Evolutionary conservation across 306 rosid species (phyloP), one percentile per base, ranked within the genome.

Genomic region (Purshia tridentata): DNA sequence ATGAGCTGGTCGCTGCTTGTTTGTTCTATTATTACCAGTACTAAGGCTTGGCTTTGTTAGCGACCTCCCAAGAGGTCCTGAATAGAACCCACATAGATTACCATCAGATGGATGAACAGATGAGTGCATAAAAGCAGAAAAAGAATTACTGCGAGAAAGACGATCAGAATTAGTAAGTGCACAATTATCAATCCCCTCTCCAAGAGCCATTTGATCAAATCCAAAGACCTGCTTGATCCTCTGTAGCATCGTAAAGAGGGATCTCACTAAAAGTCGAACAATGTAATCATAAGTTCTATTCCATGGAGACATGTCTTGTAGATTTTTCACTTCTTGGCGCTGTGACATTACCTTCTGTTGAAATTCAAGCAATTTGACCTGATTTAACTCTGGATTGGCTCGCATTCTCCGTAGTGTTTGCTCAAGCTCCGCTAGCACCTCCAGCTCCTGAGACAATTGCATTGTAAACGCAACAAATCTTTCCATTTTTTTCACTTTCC

Each of bases 401-500:
- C 78, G 79, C 88, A 79, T 83, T 78, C 96, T 79, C 77, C 77
- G 81, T 16, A 86, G 67, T 29, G 87, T 84, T 73, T 80, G 92
- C 77, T 91, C 95, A 23, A 75, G 77, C 65, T 86, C 97, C 0
- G 65, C 79, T 9, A 94, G 73, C 11, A 89, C 92, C 35, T 88
- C 96, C 45, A 84, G 67, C 76, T 89, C 96, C 42, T 81, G 86
- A 0, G 84, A 84, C 72, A 88, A 65, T 13, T 84, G 87, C 67
- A 84, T 46, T 74, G 95, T 81, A 18, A 79, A 75, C 6, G 78
- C 82, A 70, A 86, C 79, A 76, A 94, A 88, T 60, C 81, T 84
- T 66, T 91, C 91, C 97, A 94, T 89, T 79, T 94, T 94, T 88
- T 85, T 89, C 84, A 89, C 85, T 65, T 87, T 89, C 78, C 69